phyloP scores from a whole-genome alignment of 495 filamentous ascomycete genomes.

The Evansstolkia leycettana region DNA sequence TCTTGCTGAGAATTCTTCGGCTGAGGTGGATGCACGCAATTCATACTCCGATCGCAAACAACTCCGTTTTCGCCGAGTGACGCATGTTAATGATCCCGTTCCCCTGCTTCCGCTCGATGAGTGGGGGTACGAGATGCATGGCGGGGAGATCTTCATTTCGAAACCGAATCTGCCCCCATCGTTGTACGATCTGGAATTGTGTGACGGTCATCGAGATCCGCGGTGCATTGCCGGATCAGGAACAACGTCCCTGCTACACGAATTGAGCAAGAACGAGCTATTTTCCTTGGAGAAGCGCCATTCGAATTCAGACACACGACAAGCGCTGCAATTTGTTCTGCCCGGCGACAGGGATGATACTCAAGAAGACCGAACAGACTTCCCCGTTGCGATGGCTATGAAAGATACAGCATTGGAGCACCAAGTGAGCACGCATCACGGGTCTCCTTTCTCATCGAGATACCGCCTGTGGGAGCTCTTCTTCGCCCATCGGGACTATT shows the following conservation, averaged over 20 bases:
- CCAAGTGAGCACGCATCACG: no score
- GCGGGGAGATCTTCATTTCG: constrained; percentile 75
- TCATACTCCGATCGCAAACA: constrained; percentile 7
- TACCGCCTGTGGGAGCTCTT: constrained; percentile 83
- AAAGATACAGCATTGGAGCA: no score
- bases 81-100: constrained; percentile 78
- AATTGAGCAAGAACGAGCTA: constrained; percentile 1
- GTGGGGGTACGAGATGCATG: constrained; percentile 81
- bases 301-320: neutral
- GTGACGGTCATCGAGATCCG: constrained; percentile 57
- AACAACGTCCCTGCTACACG: neutral
- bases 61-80: constrained; percentile 60
- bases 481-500: constrained; percentile 92
- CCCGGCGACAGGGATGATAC: constrained; percentile 6
- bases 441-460: constrained; percentile 42
- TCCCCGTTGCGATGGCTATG: no score
- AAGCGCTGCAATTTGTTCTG: constrained; percentile 5
- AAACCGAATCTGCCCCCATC: constrained; percentile 55
- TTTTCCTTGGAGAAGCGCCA: constrained; percentile 3
- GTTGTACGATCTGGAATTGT: constrained; percentile 54
- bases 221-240: constrained; percentile 52
- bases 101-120: constrained; percentile 73
- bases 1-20: constrained; percentile 11
- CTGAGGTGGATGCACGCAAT: neutral
- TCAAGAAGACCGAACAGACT: constrained; percentile 9